A percentile compares a stretch with the other conserved stretches of the same genome.
Conservation (phyloP, 2,329 filamentous ascomycete genomes). For the Exserohilum turcica region DNA sequence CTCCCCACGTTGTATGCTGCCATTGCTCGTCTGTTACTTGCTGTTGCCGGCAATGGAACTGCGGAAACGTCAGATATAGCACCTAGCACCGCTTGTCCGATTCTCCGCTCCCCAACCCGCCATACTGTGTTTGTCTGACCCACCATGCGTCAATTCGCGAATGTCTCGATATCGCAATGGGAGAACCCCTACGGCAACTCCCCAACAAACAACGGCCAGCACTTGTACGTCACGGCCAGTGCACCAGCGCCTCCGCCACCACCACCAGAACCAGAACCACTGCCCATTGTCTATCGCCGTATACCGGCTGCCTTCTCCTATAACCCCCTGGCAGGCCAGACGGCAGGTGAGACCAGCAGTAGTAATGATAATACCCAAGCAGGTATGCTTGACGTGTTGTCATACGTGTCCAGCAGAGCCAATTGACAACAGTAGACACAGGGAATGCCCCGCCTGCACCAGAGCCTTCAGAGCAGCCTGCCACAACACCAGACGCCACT, state of each 20-base stretch:
- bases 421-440: slow-evolving; percentile 30
- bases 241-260: background rate
- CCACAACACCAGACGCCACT: slow-evolving; percentile 16
- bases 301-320: slow-evolving; percentile 35
- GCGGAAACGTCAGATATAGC: slow-evolving; percentile 36
- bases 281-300: slow-evolving; percentile 30
- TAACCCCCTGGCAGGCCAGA: slow-evolving; percentile 27
- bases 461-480: slow-evolving; percentile 20
- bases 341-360: slow-evolving; percentile 22
- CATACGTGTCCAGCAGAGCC: slow-evolving; percentile 2
- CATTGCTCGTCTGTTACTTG: slow-evolving; percentile 35
- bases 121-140: slow-evolving; percentile 25
- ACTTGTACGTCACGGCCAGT: slow-evolving; percentile 22
- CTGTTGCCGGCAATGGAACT: slow-evolving; percentile 41
- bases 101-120: slow-evolving; percentile 23
- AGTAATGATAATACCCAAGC: slow-evolving; percentile 20
- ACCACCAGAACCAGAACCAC: slow-evolving; percentile 13
- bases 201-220: slow-evolving; percentile 20
- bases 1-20: slow-evolving; percentile 46
- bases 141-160: slow-evolving; percentile 40
- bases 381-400: slow-evolving; percentile 19
- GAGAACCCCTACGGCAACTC: slow-evolving; percentile 34
- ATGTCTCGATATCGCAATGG: slow-evolving; percentile 45
- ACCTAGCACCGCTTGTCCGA: slow-evolving; percentile 39
- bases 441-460: slow-evolving; percentile 25